A percentile compares a stretch with the other conserved stretches of the same genome.
Conservation (phyloP, 345 rosid genomes). For the Ceriops tagal region DNA sequence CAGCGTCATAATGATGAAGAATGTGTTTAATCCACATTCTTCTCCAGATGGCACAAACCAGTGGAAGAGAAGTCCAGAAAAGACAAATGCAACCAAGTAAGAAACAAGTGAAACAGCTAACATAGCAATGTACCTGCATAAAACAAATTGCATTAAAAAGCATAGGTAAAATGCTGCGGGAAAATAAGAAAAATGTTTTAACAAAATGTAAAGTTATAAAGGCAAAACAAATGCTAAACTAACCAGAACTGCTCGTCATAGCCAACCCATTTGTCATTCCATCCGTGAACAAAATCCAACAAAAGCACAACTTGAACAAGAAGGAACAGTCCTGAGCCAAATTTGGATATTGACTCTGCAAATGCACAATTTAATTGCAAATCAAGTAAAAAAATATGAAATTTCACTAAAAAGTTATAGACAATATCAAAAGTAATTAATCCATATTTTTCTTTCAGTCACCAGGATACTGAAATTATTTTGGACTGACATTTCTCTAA, state of each 20-base stretch:
- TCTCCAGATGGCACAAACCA: conserved; percentile 97
- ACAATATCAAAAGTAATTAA: too few relatives aligned
- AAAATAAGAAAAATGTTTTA: conserved; percentile 3
- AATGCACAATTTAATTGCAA: conserved; percentile 8
- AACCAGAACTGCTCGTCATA: conserved; percentile 97
- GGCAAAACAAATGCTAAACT: conserved; percentile 26
- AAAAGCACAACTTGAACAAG: conserved; percentile 98
- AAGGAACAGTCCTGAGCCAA: conserved; percentile 94
- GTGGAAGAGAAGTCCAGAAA: conserved; percentile 96
- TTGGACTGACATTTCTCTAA: too few relatives aligned
- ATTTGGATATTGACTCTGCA: conserved; percentile 84
- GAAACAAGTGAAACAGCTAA: conserved; percentile 83
- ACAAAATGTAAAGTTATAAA: background rate
- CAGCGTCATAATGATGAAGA: conserved; percentile 73
- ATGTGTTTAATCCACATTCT: conserved; percentile 92
- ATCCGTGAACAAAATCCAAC: conserved; percentile 96
- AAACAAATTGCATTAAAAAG: conserved; percentile 4
- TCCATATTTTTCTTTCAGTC: too few relatives aligned
- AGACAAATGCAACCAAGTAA: conserved; percentile 72
- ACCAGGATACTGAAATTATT: too few relatives aligned
- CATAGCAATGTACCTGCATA: conserved; percentile 71
- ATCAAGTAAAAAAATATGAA: background rate
- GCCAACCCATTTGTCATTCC: conserved; percentile 99
- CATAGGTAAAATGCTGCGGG: background rate
- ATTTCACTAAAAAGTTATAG: too few relatives aligned